phyloP scores from a whole-genome alignment of 768 basidiomycete genomes.

The Neoboletus subvelutipes region DNA sequence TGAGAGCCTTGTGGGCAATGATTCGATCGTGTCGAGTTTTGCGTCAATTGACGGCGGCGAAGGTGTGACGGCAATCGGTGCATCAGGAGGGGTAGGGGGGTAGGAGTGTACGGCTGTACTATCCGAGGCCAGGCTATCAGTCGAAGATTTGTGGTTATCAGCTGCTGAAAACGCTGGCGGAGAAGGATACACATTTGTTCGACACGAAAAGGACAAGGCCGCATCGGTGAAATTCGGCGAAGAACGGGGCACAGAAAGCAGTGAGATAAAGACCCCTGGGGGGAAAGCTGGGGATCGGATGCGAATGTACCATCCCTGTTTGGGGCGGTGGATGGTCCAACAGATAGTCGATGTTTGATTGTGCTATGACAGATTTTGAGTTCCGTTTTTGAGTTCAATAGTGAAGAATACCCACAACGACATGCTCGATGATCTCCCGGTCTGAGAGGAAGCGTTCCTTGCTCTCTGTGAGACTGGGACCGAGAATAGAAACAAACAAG shows the following conservation, averaged over 20 bases:
- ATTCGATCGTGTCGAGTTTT: conserved; percentile 25
- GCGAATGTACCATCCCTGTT: conserved; percentile 84
- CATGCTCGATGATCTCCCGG: conserved; percentile 71
- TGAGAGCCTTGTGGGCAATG: not conserved
- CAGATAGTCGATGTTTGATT: conserved; percentile 61
- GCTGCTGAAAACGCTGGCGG: conserved; percentile 14
- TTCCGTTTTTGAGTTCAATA: not conserved
- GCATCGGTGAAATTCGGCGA: conserved; percentile 52
- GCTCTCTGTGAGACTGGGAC: conserved; percentile 14
- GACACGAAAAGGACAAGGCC: conserved; percentile 50
- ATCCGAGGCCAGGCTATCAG: conserved; percentile 31
- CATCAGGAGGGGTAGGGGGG: conserved; percentile 52
- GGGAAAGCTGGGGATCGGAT: conserved; percentile 71
- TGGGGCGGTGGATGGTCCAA: conserved; percentile 79
- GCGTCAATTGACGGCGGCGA: conserved; percentile 35
- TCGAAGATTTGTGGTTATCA: conserved; percentile 24
- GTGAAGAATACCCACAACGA: conserved; percentile 53
- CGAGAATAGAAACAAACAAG: not conserved
- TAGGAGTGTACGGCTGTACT: conserved; percentile 49
- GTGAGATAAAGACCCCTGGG: conserved; percentile 54
- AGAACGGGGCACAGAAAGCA: conserved; percentile 48
- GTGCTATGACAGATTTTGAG: conserved; percentile 42
- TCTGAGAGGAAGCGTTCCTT: conserved; percentile 76
- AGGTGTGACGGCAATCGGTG: conserved; percentile 30
- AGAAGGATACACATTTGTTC: conserved; percentile 41